A percentile compares a stretch with the other conserved stretches of the same genome.
Evolutionary conservation across 2,329 filamentous ascomycete species (phyloP).

Genomic region (Botrytis pseudocinerea): DNA sequence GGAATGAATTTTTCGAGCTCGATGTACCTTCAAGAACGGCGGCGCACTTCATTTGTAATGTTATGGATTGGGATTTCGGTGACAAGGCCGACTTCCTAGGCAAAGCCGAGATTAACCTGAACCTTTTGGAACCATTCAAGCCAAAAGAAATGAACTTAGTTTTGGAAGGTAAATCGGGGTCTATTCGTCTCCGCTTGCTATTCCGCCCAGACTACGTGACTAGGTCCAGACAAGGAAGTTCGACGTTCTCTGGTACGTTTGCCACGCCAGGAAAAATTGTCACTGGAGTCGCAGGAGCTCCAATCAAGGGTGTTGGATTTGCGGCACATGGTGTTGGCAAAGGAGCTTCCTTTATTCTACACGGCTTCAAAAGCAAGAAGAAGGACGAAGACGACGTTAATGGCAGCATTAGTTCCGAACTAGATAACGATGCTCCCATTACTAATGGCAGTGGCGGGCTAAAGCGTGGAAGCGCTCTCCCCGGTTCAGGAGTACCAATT

Average conservation of each 20-base stretch:
- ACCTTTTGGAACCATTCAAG: slow-evolving; percentile 80
- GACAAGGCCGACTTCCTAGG: slow-evolving; percentile 94
- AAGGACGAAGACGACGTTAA: slow-evolving; percentile 46
- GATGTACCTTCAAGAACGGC: slow-evolving; percentile 79
- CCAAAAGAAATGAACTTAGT: slow-evolving; percentile 71
- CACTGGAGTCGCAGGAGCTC: slow-evolving; percentile 75
- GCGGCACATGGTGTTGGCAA: slow-evolving; percentile 70
- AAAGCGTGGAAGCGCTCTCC: slow-evolving; percentile 30
- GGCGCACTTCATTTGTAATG: slow-evolving; percentile 77
- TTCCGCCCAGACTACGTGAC: slow-evolving; percentile 94
- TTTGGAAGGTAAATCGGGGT: slow-evolving; percentile 87
- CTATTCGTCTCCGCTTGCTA: slow-evolving; percentile 76
- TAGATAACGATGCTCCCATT: slow-evolving; percentile 45
- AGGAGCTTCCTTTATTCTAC: slow-evolving; percentile 86
- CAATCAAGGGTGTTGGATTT: slow-evolving; percentile 87
- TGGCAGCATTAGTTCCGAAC: slow-evolving; percentile 39
- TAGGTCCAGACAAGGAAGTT: slow-evolving; percentile 82
- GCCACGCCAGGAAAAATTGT: slow-evolving; percentile 85
- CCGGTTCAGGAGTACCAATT: slow-evolving; percentile 18
- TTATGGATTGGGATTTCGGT: slow-evolving; percentile 96
- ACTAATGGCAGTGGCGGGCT: slow-evolving; percentile 37
- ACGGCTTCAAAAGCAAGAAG: slow-evolving; percentile 76
- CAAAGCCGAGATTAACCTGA: slow-evolving; percentile 71
- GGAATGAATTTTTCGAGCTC: slow-evolving; percentile 96
- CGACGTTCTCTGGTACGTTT: slow-evolving; percentile 91